These are phyloP conservation scores for Metschnikowia koreensis DNA, from an alignment of 805 yeast genomes.

Conservation along the genomic window DNA sequence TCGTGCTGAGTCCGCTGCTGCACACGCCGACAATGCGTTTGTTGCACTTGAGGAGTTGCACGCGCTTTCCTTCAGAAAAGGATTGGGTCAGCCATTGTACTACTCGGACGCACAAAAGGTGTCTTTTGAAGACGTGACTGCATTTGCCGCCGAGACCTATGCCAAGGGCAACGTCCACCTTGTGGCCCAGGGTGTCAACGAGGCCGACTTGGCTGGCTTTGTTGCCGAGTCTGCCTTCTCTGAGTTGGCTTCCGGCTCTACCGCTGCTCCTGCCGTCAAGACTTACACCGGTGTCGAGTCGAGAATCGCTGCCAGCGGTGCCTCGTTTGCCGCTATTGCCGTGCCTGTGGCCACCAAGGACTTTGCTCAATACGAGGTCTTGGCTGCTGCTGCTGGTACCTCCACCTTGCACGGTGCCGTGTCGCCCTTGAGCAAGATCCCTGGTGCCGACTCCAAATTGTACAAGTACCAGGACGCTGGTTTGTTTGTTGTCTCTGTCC, in stretches of 20 bases:
- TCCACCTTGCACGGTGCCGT: conserved; percentile 55
- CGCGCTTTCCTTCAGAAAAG: conserved; percentile 77
- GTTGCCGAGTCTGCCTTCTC: conserved; percentile 64
- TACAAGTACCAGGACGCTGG: conserved; percentile 75
- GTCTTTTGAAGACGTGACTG: conserved; percentile 62
- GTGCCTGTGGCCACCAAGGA: conserved; percentile 68
- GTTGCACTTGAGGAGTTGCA: conserved; percentile 77
- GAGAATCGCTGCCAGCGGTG: conserved; percentile 63
- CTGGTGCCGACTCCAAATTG: conserved; percentile 52
- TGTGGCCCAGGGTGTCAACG: conserved; percentile 70
- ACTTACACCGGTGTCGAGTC: conserved; percentile 61
- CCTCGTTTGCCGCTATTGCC: conserved; percentile 75
- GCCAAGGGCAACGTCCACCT: conserved; percentile 69
- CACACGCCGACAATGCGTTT: conserved; percentile 50
- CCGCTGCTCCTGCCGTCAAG: conserved; percentile 38
- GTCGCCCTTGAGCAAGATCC: conserved; percentile 48
- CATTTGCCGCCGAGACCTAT: conserved; percentile 66
- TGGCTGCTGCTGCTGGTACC: conserved; percentile 66
- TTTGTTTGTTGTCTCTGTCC: conserved; percentile 68
- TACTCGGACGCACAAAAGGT: conserved; percentile 61
- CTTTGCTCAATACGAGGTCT: conserved; percentile 64
- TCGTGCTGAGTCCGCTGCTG: conserved; percentile 55
- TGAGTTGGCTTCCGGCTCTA: conserved; percentile 59
- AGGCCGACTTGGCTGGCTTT: conserved; percentile 65
- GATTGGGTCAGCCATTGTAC: conserved; percentile 80